phyloP scores from a whole-genome alignment of 257 asterid genomes.

The Prunella vulgaris region DNA sequence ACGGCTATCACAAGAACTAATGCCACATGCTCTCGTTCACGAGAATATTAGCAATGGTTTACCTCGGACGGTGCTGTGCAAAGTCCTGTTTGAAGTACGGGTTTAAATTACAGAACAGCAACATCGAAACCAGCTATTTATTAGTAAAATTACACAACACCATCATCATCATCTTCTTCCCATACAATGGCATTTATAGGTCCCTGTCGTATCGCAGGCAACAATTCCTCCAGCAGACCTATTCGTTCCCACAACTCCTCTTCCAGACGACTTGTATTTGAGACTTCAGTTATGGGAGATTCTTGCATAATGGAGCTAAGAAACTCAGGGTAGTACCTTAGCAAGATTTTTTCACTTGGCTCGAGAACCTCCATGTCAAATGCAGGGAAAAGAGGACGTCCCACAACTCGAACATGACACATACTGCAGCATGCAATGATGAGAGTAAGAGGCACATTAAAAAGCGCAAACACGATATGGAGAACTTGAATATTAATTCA shows the following conservation, averaged over 20 bases:
- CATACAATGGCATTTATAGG: conserved; percentile 18
- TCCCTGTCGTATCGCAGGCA: conserved; percentile 30
- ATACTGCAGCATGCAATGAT: not conserved
- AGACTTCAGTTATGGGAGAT: not conserved
- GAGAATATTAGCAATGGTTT: not conserved
- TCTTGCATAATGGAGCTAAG: not conserved
- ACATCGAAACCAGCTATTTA: not conserved
- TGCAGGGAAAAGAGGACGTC: not conserved
- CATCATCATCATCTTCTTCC: conserved; percentile 29
- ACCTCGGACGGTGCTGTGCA: not conserved
- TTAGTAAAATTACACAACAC: not conserved
- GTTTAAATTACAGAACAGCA: too few relatives aligned
- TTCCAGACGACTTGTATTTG: not conserved
- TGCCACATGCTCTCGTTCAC: conserved; percentile 12
- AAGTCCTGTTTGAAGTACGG: not conserved
- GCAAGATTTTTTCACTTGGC: not conserved
- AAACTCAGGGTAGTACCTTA: not conserved
- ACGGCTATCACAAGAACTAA: not conserved
- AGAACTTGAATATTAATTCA: not conserved
- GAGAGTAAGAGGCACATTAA: not conserved
- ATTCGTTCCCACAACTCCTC: conserved; percentile 21
- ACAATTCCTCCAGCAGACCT: conserved; percentile 34
- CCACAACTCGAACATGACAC: not conserved
- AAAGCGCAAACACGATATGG: not conserved
- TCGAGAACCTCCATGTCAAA: not conserved